Percentiles rank a stretch among this genome's conserved stretches.
Evolutionary conservation across 805 yeast genomes (phyloP).

Genomic region (Wickerhamiella spandovensis): DNA sequence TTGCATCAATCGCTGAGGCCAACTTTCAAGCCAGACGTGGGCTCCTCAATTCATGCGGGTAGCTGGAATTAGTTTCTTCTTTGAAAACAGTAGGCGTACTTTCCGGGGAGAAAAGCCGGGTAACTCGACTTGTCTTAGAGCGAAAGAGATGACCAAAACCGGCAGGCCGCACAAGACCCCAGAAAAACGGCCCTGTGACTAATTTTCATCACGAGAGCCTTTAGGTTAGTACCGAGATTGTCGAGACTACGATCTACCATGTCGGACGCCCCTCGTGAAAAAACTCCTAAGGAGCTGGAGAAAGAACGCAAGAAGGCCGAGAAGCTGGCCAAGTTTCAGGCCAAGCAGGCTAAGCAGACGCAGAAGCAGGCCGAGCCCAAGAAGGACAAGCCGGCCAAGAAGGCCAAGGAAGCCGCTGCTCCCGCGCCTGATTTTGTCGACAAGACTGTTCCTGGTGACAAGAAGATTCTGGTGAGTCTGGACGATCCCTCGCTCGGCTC

Average conservation of each 20-base stretch:
- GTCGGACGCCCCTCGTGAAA: constrained; percentile 25
- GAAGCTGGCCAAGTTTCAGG: constrained; percentile 73
- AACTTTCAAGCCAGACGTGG: no score
- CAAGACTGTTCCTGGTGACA: constrained; percentile 74
- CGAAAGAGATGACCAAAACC: no score
- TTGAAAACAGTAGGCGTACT: no score
- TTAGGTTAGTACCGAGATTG: not conserved
- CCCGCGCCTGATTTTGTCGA: constrained; percentile 80
- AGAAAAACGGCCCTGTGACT: no score
- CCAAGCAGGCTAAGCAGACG: constrained; percentile 58
- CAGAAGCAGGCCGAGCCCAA: constrained; percentile 24
- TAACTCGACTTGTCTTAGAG: no score
- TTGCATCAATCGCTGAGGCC: no score
- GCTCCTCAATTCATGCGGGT: no score
- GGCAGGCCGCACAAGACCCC: no score
- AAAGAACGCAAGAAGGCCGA: constrained; percentile 83
- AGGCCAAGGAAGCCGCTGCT: constrained; percentile 57
- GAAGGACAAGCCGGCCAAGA: constrained; percentile 26
- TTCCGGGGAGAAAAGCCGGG: no score
- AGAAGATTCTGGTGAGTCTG: constrained; percentile 71
- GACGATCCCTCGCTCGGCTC: constrained; percentile 92
- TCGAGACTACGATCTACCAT: not conserved
- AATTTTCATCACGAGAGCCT: not conserved
- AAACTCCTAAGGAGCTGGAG: constrained; percentile 70
- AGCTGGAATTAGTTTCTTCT: no score